A percentile compares a stretch with the other conserved stretches of the same genome.
Evolutionary conservation across 2,329 filamentous ascomycete genomes (phyloP).

Genomic region (Ambrosiella xylebori): DNA sequence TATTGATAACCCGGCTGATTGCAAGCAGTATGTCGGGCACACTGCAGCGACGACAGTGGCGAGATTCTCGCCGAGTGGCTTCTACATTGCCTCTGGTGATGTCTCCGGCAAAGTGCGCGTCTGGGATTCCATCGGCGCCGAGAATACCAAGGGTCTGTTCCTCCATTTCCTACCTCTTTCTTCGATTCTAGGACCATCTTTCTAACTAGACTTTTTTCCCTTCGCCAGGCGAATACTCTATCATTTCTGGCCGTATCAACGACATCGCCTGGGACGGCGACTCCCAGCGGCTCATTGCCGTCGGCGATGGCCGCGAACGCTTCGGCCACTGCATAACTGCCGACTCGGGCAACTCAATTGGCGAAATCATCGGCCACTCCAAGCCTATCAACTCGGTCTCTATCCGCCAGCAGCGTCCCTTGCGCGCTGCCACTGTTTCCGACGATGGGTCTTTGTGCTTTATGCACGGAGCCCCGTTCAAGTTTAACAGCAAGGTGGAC

Average conservation of each 20-base stretch:
- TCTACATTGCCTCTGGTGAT: conserved; percentile 88
- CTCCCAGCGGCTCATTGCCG: conserved; percentile 87
- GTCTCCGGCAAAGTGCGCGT: conserved; percentile 68
- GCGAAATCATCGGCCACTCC: conserved; percentile 83
- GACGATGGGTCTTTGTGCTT: conserved; percentile 86
- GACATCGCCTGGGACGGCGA: conserved; percentile 97
- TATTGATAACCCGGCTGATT: conserved; percentile 72
- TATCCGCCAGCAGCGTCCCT: conserved; percentile 74
- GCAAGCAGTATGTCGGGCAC: conserved; percentile 85
- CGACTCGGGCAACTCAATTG: conserved; percentile 90
- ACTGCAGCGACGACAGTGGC: conserved; percentile 80
- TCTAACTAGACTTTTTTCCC: no score
- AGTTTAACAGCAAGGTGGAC: conserved; percentile 71
- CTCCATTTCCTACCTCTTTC: neutral
- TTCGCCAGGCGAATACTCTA: conserved; percentile 59
- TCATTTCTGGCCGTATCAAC: conserved; percentile 87
- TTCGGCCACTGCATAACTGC: conserved; percentile 90
- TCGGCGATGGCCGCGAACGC: conserved; percentile 84
- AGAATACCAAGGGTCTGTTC: conserved; percentile 52
- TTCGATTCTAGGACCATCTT: neutral
- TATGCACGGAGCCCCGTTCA: conserved; percentile 86
- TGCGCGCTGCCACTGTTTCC: conserved; percentile 77
- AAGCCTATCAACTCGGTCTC: conserved; percentile 82
- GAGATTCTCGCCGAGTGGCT: conserved; percentile 83
- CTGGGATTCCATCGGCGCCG: conserved; percentile 79